These are phyloP conservation scores for Quambalaria eucalypti DNA, from an alignment of 1,284 basidiomycete genomes.

Conservation along the genomic window DNA sequence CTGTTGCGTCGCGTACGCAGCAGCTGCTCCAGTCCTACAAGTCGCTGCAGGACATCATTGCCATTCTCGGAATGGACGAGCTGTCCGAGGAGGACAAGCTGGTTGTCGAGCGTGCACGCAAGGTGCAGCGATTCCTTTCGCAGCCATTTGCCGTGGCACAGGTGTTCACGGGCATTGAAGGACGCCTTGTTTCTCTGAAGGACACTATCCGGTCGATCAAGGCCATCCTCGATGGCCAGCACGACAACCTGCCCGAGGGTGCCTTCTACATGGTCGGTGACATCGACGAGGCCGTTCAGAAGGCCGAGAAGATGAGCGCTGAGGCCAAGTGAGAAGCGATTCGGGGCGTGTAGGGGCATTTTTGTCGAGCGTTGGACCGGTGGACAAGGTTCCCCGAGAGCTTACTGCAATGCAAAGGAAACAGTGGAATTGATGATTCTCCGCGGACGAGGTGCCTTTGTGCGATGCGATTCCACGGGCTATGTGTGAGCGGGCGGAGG, in stretches of 20 bases:
- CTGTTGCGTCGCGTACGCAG: conserved; percentile 87
- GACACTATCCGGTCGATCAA: conserved; percentile 46
- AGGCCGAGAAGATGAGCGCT: conserved; percentile 92
- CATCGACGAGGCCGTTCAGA: conserved; percentile 87
- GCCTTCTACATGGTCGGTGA: conserved; percentile 59
- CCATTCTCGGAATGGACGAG: conserved; percentile 98
- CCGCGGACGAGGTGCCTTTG: too few species aligned
- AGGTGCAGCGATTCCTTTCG: conserved; percentile 79
- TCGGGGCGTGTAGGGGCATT: too few species aligned
- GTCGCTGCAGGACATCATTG: conserved; percentile 75
- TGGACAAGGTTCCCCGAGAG: too few species aligned
- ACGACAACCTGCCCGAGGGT: conserved; percentile 82
- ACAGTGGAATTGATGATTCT: too few species aligned
- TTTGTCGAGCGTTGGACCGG: too few species aligned
- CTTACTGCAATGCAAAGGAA: too few species aligned
- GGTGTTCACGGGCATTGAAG: conserved; percentile 98
- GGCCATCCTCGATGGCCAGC: conserved; percentile 80
- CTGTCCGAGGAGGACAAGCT: conserved; percentile 99
- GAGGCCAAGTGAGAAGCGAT: conserved; percentile 54
- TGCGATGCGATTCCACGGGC: too few species aligned
- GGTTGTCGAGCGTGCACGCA: conserved; percentile 66
- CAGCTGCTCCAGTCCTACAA: conserved; percentile 99
- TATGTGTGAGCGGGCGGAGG: too few species aligned
- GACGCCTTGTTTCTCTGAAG: conserved; percentile 69
- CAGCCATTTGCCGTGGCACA: conserved; percentile 99